A percentile compares a stretch with the other conserved stretches of the same genome.
phyloP scores from a whole-genome alignment of 371 early-diverging fungal species.

The Syncephalis plumigaleata region DNA sequence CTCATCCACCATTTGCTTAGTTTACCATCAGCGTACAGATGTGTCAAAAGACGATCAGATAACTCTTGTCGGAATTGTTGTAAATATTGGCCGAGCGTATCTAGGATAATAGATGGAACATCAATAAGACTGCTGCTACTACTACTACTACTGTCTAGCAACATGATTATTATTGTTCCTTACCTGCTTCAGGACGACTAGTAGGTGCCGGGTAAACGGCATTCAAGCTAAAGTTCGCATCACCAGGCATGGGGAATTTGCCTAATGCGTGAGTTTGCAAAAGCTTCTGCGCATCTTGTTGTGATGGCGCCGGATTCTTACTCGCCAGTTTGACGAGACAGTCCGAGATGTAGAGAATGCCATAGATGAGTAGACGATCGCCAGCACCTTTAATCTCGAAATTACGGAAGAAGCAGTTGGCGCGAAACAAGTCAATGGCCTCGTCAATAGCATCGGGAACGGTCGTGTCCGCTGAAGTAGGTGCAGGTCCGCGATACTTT shows the following conservation, averaged over 20 bases:
- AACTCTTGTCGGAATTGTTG: slow-evolving; percentile 82
- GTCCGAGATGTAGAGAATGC: slow-evolving; percentile 82
- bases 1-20: slow-evolving; percentile 96
- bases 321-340: slow-evolving; percentile 53
- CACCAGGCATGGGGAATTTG: slow-evolving; percentile 86
- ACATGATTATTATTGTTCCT: slow-evolving; percentile 1
- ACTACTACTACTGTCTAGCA: background rate
- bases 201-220: slow-evolving; percentile 65
- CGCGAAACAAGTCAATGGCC: slow-evolving; percentile 78
- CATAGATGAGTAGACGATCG: slow-evolving; percentile 87
- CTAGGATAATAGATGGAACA: slow-evolving; percentile 16
- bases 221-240: slow-evolving; percentile 78
- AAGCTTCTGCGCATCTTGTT: slow-evolving; percentile 51
- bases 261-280: slow-evolving; percentile 70
- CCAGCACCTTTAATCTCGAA: slow-evolving; percentile 91
- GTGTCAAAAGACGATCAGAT: slow-evolving; percentile 49
- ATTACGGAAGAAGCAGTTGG: slow-evolving; percentile 93
- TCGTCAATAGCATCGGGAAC: slow-evolving; percentile 48
- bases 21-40: slow-evolving; percentile 57
- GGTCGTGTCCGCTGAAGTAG: slow-evolving; percentile 54
- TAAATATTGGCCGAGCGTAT: slow-evolving; percentile 72
- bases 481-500: slow-evolving; percentile 74
- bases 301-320: slow-evolving; percentile 14
- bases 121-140: background rate
- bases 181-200: slow-evolving; percentile 61